A percentile compares a stretch with the other conserved stretches of the same genome.
Evolutionary conservation across 331 rosid genomes (phyloP).

Genomic region (Malus hybrid): DNA sequence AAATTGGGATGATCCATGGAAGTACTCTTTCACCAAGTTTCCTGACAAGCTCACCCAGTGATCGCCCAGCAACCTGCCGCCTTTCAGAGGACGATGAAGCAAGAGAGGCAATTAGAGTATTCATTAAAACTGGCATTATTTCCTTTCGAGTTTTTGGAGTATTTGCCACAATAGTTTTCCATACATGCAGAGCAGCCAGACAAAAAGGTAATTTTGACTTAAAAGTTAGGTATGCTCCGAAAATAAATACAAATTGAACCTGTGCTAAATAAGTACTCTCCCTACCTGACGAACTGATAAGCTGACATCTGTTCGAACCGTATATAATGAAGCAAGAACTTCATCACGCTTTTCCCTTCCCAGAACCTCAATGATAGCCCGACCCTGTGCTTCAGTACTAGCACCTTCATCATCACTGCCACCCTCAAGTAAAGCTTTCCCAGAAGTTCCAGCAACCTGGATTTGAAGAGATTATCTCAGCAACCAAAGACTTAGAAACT

Average conservation of each 20-base stretch:
- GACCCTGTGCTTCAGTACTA: conserved; percentile 98
- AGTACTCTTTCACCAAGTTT: conserved; percentile 98
- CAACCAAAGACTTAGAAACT: conserved; percentile 4
- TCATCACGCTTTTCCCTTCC: conserved; percentile 91
- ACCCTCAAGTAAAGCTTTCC: conserved; percentile 98
- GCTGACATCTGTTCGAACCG: conserved; percentile 97
- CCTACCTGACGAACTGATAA: conserved; percentile 97
- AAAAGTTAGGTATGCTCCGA: not conserved
- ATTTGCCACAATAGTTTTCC: conserved; percentile 98
- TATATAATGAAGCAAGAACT: conserved; percentile 88
- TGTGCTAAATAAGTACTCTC: not conserved
- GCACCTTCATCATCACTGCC: conserved; percentile 99
- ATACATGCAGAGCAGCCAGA: conserved; percentile 97
- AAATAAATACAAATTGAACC: not conserved
- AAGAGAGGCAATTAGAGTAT: conserved; percentile 90
- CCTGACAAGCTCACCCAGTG: conserved; percentile 97
- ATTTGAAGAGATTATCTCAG: conserved; percentile 7
- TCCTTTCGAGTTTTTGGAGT: conserved; percentile 95
- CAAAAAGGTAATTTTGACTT: not conserved
- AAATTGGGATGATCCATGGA: conserved; percentile 90
- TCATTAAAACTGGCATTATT: conserved; percentile 95
- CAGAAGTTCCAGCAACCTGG: conserved; percentile 99
- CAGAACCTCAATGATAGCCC: conserved; percentile 92
- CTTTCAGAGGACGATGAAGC: conserved; percentile 92
- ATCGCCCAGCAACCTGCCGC: conserved; percentile 98